These are phyloP conservation scores for Salix arbutifolia DNA, from an alignment of 345 rosid genomes.

Conservation along the genomic window DNA sequence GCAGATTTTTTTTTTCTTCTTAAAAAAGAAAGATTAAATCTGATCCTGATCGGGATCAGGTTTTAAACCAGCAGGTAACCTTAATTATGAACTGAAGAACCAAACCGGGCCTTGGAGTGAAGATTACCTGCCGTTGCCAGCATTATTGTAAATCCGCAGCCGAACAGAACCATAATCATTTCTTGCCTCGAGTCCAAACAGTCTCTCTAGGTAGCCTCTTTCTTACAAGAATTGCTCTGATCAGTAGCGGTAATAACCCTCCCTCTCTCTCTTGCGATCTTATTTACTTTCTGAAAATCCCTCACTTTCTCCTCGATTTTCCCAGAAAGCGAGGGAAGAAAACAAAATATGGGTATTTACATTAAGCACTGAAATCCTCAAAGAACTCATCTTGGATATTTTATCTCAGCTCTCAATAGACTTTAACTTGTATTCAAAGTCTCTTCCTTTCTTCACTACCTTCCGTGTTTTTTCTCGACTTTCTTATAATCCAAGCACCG, in stretches of 20 bases:
- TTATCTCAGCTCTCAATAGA: background rate
- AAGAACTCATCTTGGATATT: background rate
- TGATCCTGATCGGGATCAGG: no score
- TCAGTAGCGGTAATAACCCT: background rate
- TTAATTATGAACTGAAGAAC: no score
- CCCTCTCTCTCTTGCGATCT: background rate
- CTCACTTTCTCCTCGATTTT: constrained; percentile 6
- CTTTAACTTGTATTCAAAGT: background rate
- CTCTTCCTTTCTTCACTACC: background rate
- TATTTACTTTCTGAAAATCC: background rate
- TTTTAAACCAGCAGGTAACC: no score
- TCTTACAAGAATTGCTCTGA: background rate
- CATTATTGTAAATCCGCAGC: no score
- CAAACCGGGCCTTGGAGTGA: no score
- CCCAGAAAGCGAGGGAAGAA: background rate
- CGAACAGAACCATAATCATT: no score
- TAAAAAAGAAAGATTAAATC: no score
- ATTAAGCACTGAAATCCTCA: background rate
- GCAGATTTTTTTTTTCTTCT: no score
- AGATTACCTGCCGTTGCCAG: no score
- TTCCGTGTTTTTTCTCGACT: background rate
- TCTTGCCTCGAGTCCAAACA: no score
- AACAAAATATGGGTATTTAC: background rate
- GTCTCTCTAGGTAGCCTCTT: no score
- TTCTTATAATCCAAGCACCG: background rate